Evolutionary conservation across 805 yeast genomes (phyloP).

Genomic region (Saturnispora zaruensis): DNA sequence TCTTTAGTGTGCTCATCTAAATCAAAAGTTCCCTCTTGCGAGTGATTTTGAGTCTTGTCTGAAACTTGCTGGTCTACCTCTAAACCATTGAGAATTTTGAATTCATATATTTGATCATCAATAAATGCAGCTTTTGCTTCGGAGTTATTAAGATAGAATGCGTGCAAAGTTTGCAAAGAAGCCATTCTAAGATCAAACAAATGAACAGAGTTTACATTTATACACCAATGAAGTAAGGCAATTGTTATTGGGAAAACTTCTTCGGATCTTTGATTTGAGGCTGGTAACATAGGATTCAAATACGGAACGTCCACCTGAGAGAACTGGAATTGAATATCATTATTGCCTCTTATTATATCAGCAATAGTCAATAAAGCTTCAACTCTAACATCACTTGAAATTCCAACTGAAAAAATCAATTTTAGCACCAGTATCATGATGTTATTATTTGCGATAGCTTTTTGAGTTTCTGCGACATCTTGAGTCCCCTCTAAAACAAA

Average conservation of each 20-base stretch:
- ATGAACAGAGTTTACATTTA: slow-evolving; percentile 74
- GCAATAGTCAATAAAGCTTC: slow-evolving; percentile 68
- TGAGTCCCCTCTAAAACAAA: slow-evolving; percentile 71
- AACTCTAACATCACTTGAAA: slow-evolving; percentile 60
- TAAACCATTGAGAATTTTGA: slow-evolving; percentile 24
- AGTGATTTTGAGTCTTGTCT: background rate
- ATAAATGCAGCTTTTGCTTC: slow-evolving; percentile 57
- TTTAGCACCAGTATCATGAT: slow-evolving; percentile 58
- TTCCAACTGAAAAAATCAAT: slow-evolving; percentile 57
- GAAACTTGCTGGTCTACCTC: slow-evolving; percentile 7
- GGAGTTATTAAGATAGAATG: slow-evolving; percentile 57
- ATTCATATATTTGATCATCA: slow-evolving; percentile 50
- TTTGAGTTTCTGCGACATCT: slow-evolving; percentile 52
- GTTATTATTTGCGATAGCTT: slow-evolving; percentile 48
- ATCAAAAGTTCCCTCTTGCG: background rate
- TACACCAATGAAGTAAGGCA: slow-evolving; percentile 76
- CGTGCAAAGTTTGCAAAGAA: slow-evolving; percentile 54
- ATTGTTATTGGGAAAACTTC: slow-evolving; percentile 56
- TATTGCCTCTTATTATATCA: slow-evolving; percentile 62
- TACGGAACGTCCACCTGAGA: slow-evolving; percentile 87
- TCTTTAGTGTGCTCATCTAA: background rate
- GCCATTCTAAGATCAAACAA: slow-evolving; percentile 74
- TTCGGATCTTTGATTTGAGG: slow-evolving; percentile 25
- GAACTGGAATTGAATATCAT: slow-evolving; percentile 59
- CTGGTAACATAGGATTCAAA: slow-evolving; percentile 52